phyloP scores from a whole-genome alignment of 495 filamentous ascomycete species.

The Penicillium desertorum region DNA sequence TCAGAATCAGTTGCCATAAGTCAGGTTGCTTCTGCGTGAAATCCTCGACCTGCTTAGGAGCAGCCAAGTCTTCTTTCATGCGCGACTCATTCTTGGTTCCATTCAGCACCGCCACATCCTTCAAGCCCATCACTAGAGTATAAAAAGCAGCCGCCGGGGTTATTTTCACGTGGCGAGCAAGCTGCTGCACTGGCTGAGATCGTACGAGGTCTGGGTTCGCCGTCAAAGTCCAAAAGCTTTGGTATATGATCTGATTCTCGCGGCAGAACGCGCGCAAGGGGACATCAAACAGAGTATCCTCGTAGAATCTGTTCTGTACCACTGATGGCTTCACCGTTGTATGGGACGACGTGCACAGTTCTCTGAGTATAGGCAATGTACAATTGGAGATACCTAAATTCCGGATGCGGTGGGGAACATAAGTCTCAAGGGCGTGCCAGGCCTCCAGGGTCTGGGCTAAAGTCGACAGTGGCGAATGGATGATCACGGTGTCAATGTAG shows the following conservation, averaged over 20 bases:
- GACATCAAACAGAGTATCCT: slow-evolving; percentile 58
- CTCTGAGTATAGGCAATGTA: slow-evolving; percentile 50
- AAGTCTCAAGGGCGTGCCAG: slow-evolving; percentile 61
- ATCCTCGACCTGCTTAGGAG: slow-evolving; percentile 47
- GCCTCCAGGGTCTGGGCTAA: slow-evolving; percentile 60
- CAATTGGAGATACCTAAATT: slow-evolving; percentile 75
- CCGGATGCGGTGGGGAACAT: slow-evolving; percentile 62
- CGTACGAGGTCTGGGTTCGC: slow-evolving; percentile 63
- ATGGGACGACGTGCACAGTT: slow-evolving; percentile 44
- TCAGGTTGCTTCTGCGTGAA: slow-evolving; percentile 45
- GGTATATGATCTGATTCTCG: slow-evolving; percentile 60
- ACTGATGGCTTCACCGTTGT: slow-evolving; percentile 56
- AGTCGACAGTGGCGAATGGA: slow-evolving; percentile 67
- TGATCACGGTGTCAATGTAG: slow-evolving; percentile 71
- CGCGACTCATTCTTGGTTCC: slow-evolving; percentile 63
- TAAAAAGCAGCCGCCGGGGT: slow-evolving; percentile 62
- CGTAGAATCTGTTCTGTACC: slow-evolving; percentile 76
- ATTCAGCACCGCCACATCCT: slow-evolving; percentile 60
- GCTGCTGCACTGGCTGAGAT: slow-evolving; percentile 47
- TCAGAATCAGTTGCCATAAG: slow-evolving; percentile 47
- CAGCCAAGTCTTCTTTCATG: slow-evolving; percentile 67
- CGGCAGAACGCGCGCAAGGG: slow-evolving; percentile 62
- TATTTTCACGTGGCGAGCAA: slow-evolving; percentile 50
- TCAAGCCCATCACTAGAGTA: slow-evolving; percentile 61
- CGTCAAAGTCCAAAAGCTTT: slow-evolving; percentile 78